These are phyloP conservation scores for Calonectria crousiana DNA, from an alignment of 2,329 filamentous ascomycete genomes.

Conservation along the genomic window DNA sequence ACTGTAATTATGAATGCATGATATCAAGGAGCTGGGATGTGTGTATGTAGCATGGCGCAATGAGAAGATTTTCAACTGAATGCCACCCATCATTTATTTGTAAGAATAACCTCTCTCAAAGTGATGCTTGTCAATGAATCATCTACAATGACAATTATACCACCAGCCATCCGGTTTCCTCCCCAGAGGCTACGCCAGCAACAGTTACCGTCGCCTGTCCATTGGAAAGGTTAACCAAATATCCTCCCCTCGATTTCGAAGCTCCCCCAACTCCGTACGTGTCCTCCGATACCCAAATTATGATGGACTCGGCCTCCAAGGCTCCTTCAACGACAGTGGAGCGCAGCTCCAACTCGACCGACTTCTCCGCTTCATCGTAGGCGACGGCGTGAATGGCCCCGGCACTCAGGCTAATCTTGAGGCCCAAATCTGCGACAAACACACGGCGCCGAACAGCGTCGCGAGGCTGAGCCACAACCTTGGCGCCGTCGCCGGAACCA, in stretches of 20 bases:
- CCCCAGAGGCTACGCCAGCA: not conserved
- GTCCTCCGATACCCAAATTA: not conserved
- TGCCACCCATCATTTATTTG: not conserved
- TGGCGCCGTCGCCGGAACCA: not conserved
- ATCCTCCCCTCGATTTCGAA: not conserved
- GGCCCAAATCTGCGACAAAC: not conserved
- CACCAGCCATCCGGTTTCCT: not conserved
- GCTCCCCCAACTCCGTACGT: not conserved
- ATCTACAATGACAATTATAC: not conserved
- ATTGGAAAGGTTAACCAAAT: not conserved
- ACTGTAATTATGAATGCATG: conserved; percentile 22
- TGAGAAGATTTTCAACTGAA: conserved; percentile 10
- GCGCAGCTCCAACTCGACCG: not conserved
- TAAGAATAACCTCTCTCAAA: not conserved
- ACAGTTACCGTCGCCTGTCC: not conserved
- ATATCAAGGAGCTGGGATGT: conserved; percentile 29
- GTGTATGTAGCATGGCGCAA: conserved; percentile 20
- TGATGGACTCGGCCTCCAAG: not conserved
- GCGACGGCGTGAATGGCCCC: not conserved
- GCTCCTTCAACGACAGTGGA: not conserved
- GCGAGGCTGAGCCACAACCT: not conserved
- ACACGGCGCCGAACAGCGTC: not conserved
- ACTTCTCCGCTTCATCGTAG: not conserved
- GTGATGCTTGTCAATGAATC: not conserved
- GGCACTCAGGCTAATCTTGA: conserved; percentile 4